These are phyloP conservation scores for Geum urbanum DNA, from an alignment of 306 rosid genomes.

Conservation along the genomic window DNA sequence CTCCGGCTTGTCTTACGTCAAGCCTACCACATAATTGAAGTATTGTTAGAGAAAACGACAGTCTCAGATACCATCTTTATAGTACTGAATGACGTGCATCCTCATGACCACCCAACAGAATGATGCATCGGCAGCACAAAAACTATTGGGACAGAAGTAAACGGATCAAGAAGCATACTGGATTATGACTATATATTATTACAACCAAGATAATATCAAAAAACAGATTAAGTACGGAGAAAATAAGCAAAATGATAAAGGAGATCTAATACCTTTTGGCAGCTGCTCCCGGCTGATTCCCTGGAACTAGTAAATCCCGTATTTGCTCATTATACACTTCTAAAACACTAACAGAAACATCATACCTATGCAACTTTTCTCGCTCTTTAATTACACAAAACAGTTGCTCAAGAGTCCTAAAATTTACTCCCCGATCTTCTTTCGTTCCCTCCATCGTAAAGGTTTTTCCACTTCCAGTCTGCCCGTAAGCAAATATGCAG, in stretches of 20 bases:
- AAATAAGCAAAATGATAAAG: conserved; percentile 15
- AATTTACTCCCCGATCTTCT: conserved; percentile 90
- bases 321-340: conserved; percentile 99
- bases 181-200: not conserved
- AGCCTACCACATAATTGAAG: conserved; percentile 48
- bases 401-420: conserved; percentile 84
- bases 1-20: conserved; percentile 80
- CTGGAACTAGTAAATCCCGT: conserved; percentile 74
- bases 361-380: conserved; percentile 45
- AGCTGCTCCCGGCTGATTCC: conserved; percentile 59
- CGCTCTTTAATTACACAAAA: conserved; percentile 62
- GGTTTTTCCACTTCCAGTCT: conserved; percentile 94
- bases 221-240: not conserved
- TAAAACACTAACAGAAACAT: conserved; percentile 79
- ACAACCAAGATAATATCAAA: not conserved
- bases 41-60: conserved; percentile 3
- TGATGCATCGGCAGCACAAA: not conserved
- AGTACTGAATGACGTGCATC: conserved; percentile 3
- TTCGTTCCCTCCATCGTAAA: conserved; percentile 95
- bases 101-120: not conserved
- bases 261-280: conserved; percentile 53
- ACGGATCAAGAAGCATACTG: not conserved
- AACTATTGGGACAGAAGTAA: not conserved
- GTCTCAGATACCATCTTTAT: not conserved
- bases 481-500: conserved; percentile 94